phyloP scores from a whole-genome alignment of 2,329 filamentous ascomycete species.

The Trichoderma semiorbis region DNA sequence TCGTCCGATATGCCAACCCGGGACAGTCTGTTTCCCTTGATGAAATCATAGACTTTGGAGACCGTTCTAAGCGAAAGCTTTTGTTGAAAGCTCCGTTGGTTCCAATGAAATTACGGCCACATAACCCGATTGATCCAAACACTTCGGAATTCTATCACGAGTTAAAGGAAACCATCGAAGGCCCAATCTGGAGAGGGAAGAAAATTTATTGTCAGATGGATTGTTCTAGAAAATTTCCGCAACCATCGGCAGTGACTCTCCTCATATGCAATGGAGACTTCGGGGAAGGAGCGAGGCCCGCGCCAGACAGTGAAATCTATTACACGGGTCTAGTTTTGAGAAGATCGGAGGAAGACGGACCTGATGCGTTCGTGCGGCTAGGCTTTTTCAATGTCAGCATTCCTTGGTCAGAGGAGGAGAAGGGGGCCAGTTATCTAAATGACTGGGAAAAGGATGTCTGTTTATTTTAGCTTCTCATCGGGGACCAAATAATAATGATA shows the following conservation, averaged over 20 bases:
- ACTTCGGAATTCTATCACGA: too few relatives aligned
- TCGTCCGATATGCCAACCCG: background rate
- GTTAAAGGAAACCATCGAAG: background rate
- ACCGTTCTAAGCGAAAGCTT: background rate
- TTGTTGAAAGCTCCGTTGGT: background rate
- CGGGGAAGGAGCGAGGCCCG: background rate
- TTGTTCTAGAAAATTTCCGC: background rate
- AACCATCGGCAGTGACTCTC: background rate
- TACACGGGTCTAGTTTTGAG: background rate
- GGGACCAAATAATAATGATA: too few relatives aligned
- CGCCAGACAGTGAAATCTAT: accelerated
- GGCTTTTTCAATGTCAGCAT: accelerated
- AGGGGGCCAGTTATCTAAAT: background rate
- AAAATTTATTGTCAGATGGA: background rate
- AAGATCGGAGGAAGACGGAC: background rate
- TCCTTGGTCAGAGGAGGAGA: background rate
- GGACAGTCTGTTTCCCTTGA: background rate
- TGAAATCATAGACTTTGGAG: background rate
- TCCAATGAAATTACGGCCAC: background rate
- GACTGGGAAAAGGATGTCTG: background rate
- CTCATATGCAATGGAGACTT: background rate
- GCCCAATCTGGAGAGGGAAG: background rate
- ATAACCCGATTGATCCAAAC: too few relatives aligned
- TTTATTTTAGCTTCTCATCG: background rate
- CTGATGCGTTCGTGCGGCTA: background rate